Evolutionary conservation across 2,329 filamentous ascomycete species (phyloP), one percentile per base, ranked within the genome.

Genomic region (Alternaria arbusti): DNA sequence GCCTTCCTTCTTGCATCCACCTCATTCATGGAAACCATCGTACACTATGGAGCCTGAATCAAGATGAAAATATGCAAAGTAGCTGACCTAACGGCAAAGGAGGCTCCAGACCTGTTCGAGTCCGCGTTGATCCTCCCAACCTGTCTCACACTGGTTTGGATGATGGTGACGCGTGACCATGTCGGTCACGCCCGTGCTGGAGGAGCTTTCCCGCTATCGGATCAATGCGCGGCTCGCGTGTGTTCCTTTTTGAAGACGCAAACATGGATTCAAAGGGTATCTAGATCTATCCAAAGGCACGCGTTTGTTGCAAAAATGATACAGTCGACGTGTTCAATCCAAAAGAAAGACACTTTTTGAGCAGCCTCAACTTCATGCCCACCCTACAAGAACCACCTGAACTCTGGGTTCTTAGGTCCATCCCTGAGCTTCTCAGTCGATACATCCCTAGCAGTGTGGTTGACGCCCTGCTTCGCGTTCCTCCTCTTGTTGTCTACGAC

Each of bases 401-500:
- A 85, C 22, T 84, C 82, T 9, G 73, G 71, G 54, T 70, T 78
- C 52, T 67, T 74, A 13, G 82, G 83, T 4, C 82, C 83, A 65
- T 84, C 82, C 59, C 77, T 79, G 72, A 84, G 59, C 61, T 76
- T 78, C 70, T 82, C 82, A 7, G 83, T 85, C 32, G 80, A 80
- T 4, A 85, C 80, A 70, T 85, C 82, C 59, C 73, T 82, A 3
- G 88, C 89, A 7, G 81, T 83, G 20, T 89, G 71, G 26, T 82
- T 85, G 4, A 86, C 78, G 0, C 89, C 89, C 69, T 87, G 86
- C 52, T 76, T 82, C 15, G 78, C 76, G 70, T 92, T 86, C 51
- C 90, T 84, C 50, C 87, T 82, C 71, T 79, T 83, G 71, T 92
- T 92, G 72, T 92, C 90, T 32, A 84, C 75, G 44, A 86, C 81